phyloP scores from a whole-genome alignment of 1,139 yeast genomes.

The Diutina sp. region DNA sequence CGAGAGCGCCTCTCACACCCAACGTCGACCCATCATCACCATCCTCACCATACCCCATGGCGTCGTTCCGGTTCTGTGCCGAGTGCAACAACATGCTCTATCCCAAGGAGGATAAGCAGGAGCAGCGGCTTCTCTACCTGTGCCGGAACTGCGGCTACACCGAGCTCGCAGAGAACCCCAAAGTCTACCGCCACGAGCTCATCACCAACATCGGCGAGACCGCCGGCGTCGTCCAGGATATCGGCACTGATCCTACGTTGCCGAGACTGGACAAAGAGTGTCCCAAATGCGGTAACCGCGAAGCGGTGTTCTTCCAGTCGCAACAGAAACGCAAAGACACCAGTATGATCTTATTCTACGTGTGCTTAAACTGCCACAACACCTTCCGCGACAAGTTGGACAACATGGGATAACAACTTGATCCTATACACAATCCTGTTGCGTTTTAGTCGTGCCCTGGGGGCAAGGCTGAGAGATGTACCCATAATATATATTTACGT shows the following conservation, averaged over 20 bases:
- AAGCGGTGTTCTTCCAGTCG: constrained; percentile 92
- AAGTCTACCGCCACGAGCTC: constrained; percentile 87
- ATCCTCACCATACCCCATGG: constrained; percentile 32
- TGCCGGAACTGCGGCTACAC: constrained; percentile 94
- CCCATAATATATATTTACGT: background rate
- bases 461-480: background rate
- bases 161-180: constrained; percentile 79
- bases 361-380: constrained; percentile 76
- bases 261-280: constrained; percentile 92
- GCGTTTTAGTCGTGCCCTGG: background rate
- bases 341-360: constrained; percentile 89
- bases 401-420: background rate
- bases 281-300: constrained; percentile 76
- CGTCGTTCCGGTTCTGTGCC: constrained; percentile 85
- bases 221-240: constrained; percentile 95
- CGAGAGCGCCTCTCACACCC: background rate
- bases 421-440: too few relatives aligned
- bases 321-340: constrained; percentile 94
- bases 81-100: constrained; percentile 97
- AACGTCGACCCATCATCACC: background rate
- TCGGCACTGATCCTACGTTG: constrained; percentile 91
- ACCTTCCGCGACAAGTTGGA: constrained; percentile 32
- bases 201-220: constrained; percentile 86
- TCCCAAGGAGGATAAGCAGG: constrained; percentile 87
- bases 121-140: constrained; percentile 65